Evolutionary conservation across 2,329 filamentous ascomycete genomes (phyloP), one percentile per base, ranked within the genome.

Genomic region (Ophiosphaerella narmari): DNA sequence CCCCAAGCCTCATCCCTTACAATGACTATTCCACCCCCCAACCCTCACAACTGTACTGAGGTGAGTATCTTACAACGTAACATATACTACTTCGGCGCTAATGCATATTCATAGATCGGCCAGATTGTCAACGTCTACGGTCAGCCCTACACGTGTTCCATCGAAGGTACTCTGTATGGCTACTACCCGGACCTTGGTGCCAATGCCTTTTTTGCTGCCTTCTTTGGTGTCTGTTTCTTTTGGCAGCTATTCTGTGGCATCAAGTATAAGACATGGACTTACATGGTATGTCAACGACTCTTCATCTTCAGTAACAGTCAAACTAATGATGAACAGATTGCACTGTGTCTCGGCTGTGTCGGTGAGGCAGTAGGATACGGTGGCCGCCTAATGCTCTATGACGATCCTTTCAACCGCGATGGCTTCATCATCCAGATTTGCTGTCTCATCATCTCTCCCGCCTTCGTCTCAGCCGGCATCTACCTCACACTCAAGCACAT

Each of bases 401-500:
- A 75, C 43, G 80, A 85, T 57, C 80, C 81, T 0, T 85, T 80
- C 70, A 67, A 72, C 33, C 57, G 69, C 3, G 57, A 71, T 14
- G 76, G 75, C 0, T 85, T 85, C 52, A 60, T 67, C 55, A 76
- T 80, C n/a, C 81, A 85, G 54, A 81, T 85, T 43, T 78, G 81
- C 57, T 79, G 77, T 50, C 68, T 85, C 18, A 82, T 83, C 37
- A 78, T 86, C 29, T 80, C 77, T 0, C 82, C 82, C 6, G 83
- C 79, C 16, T 85, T 82, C 65, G 66, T 80, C 46, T 78, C 78
- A 6, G 84, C 78, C 3, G 78, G 75, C 48, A 79, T 85, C 59
- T 84, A 83, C 70, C 65, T 86, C 26, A 80, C 77, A 4, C 74
- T 86, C 11, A 82, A 82, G 33, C 80, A 84, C 43, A 76, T 85